Evolutionary conservation across 2,329 filamentous ascomycete genomes (phyloP), one percentile per base, ranked within the genome.

Genomic region (Parastagonospora nodorum): DNA sequence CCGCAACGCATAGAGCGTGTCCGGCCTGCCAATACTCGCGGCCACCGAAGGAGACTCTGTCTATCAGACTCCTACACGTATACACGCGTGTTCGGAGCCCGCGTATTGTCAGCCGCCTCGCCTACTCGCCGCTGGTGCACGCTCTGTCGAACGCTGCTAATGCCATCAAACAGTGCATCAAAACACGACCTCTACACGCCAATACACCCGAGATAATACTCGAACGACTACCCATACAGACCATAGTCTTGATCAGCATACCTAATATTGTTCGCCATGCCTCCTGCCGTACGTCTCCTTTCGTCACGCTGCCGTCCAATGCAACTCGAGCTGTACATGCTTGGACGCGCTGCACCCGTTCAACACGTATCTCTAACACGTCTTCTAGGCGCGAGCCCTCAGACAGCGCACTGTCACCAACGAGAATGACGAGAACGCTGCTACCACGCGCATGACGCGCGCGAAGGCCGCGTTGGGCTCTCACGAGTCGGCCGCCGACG

Each of bases 371-470:
- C 55, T 67, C 74, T 80, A 80, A 82, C 75, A 64, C 55, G 57
- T 63, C 41, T 60, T 35, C 69, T 42, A 88, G 88, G 84, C 82
- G 80, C 88, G 89, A 76, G 80, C 84, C 73, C 81, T 86, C 68
- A 85, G 88, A 76, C 84, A 86, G 74, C 88, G 92, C 77, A 84
- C 86, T 74, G 83, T 88, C 67, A 88, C 88, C 61, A 94, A 95
- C 76, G 92, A 97, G 81, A 97, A 97, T 73, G 93, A 97, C 74
- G 94, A 97, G 80, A 96, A 96, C 74, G 76, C 75, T 51, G 77
- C 81, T 51, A 86, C 89, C 55, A 90, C 89, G 77, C 91, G 92
- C 78, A 80, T 97, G 73, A 97, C 94, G 67, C 86, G 94, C 78
- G 92, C 94, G 62, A 97, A 97, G 80, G 87, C 92, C 45, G 90